Evolutionary conservation across 352 stramenopile genomes (phyloP), one percentile per base, ranked within the genome.

Genomic region (Pythium phragmitis): DNA sequence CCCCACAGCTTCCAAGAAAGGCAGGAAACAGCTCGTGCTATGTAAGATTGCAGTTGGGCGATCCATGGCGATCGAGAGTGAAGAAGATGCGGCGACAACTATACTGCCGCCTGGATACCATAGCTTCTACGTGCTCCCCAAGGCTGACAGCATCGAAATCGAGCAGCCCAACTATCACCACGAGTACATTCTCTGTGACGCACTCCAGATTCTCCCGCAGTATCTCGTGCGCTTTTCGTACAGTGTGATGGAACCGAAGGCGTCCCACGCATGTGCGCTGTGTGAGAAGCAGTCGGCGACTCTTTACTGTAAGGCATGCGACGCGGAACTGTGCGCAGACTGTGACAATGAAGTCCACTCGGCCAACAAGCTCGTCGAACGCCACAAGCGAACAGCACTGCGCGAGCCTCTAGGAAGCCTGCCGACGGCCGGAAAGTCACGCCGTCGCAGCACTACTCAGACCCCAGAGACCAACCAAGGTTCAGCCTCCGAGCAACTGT

Each of bases 331-430:
- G n/a, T 94, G 85, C 58, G 51, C 58, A 2, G 53, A 68, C 21
- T 94, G 85, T 48, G 85, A 94, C 60, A 59, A 88, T 26, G 63
- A 88, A 61, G 75, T 91, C 7, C 83, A 94, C 62, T 90, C 80
- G 13, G 82, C 85, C 5, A 94, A 94, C 70, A 94, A 92, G 37
- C 74, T 94, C 41, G 83, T 87, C 17, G 75, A 81, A 37, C 78
- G 84, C 12, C 85, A 94, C 59, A 85, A 80, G 53, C 78, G 83
- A 23, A 73, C 68, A 11, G 68, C 78, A 12, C 49, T 85, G n/a
- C 41, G 41, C 0, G 61, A 63, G 37, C 9, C 21, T 0, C 46
- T 34, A 4, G 46, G 19, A 14, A 28, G 46, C 14, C n/a, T 34
- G 46, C 28, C 46, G 26, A 34, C 26, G 1, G 46, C 19, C 2